These are phyloP conservation scores for Ascochyta fabae DNA, from an alignment of 2,329 filamentous ascomycete species.

Conservation along the genomic window DNA sequence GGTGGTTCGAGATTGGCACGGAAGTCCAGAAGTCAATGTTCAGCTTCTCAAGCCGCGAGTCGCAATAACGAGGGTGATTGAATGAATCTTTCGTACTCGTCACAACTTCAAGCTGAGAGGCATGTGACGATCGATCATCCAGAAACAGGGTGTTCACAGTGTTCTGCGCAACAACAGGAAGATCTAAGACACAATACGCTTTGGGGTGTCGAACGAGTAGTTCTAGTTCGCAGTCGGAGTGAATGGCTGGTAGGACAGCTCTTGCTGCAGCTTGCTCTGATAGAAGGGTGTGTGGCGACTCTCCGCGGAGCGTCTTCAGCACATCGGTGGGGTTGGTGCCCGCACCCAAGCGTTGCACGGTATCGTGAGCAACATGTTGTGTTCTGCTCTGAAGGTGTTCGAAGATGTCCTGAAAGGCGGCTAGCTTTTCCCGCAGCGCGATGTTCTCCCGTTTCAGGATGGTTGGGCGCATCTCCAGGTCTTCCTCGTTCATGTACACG, in stretches of 20 bases:
- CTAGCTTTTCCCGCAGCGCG: constrained; percentile 15
- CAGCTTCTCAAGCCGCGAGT: constrained; percentile 15
- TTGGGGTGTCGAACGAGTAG: constrained; percentile 17
- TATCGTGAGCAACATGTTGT: constrained; percentile 13
- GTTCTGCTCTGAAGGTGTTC: constrained; percentile 11
- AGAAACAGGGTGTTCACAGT: constrained; percentile 12
- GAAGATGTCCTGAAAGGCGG: constrained; percentile 13
- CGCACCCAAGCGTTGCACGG: constrained; percentile 12
- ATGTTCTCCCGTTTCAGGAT: constrained; percentile 20
- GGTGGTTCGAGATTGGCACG: constrained; percentile 7
- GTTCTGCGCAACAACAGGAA: constrained; percentile 5
- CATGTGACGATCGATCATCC: constrained; percentile 3
- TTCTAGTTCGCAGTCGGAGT: constrained; percentile 21
- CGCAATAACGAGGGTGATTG: constrained; percentile 11
- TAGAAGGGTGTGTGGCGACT: constrained; percentile 1
- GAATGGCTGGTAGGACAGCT: constrained; percentile 14
- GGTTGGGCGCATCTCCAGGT: constrained; percentile 18
- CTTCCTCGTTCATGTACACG: constrained; percentile 20
- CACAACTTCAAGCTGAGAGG: not conserved
- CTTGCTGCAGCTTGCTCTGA: constrained; percentile 18
- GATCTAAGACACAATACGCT: constrained; percentile 15
- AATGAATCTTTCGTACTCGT: not conserved
- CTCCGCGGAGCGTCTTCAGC: constrained; percentile 14
- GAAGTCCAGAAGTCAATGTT: constrained; percentile 21
- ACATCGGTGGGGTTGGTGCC: constrained; percentile 13